Evolutionary conservation across 2,329 filamentous ascomycete species (phyloP).

Genomic region (Trichophyton rubrum): DNA sequence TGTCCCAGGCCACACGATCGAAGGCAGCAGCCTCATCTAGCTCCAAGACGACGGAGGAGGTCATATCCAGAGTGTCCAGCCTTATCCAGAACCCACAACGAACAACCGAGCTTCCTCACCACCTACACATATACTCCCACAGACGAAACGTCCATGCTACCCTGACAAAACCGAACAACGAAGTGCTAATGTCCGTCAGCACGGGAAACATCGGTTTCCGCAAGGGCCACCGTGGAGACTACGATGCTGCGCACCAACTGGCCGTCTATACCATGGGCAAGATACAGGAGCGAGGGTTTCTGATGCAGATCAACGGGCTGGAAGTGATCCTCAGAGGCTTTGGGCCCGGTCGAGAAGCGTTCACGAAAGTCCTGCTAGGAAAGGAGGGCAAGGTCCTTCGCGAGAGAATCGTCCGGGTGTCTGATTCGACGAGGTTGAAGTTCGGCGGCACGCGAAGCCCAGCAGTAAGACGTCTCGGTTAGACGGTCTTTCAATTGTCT

Average conservation of each 20-base stretch:
- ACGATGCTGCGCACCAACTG: conserved; percentile 87
- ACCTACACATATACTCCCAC: conserved; percentile 73
- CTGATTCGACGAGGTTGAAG: conserved; percentile 81
- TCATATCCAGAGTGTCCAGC: conserved; percentile 4
- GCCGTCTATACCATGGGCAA: conserved; percentile 69
- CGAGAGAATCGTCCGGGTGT: conserved; percentile 62
- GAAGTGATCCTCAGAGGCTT: conserved; percentile 79
- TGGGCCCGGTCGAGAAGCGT: conserved; percentile 74
- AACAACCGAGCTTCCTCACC: conserved; percentile 32
- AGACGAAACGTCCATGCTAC: conserved; percentile 96
- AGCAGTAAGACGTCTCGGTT: conserved; percentile 69
- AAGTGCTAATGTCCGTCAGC: conserved; percentile 66
- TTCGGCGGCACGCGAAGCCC: conserved; percentile 86
- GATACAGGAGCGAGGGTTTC: conserved; percentile 69
- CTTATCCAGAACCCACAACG: conserved; percentile 5
- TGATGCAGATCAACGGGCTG: conserved; percentile 60
- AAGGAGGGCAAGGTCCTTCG: conserved; percentile 67
- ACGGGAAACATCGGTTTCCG: conserved; percentile 85
- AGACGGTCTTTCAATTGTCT: conserved; percentile 3
- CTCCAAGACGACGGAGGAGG: conserved; percentile 1
- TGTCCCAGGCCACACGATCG: neutral
- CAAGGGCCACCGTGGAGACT: conserved; percentile 66
- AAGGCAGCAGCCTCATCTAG: neutral
- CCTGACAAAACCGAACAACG: conserved; percentile 66
- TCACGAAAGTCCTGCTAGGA: conserved; percentile 77